Percentiles rank a stretch among this genome's conserved stretches.
Conservation (phyloP, 805 yeast species). For the Deakozyma indianensis region DNA sequence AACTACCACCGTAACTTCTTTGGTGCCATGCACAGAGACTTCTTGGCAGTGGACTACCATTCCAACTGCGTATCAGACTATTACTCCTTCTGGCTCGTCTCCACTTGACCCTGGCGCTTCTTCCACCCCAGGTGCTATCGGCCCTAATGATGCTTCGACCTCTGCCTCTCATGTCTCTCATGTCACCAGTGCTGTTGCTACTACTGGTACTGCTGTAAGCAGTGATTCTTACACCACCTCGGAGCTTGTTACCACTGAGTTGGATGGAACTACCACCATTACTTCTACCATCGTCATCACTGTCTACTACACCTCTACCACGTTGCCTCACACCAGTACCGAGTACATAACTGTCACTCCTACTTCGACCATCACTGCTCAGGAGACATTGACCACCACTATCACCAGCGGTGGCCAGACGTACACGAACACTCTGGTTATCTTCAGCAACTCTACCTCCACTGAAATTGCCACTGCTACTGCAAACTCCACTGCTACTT, state of each 20-base stretch:
- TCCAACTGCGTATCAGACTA: constrained; percentile 2
- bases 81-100: constrained; percentile 5
- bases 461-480: background rate
- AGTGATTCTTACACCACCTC: constrained; percentile 4
- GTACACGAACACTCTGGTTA: background rate
- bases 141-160: too few species aligned
- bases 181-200: too few species aligned
- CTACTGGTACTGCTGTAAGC: too few species aligned
- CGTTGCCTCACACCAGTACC: background rate
- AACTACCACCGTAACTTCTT: constrained; percentile 2
- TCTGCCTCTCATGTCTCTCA: too few species aligned
- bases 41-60: background rate
- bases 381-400: constrained; percentile 4
- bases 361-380: constrained; percentile 1
- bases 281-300: constrained; percentile 6
- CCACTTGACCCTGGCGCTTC: constrained; percentile 7
- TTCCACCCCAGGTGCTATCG: too few species aligned
- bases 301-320: constrained; percentile 2
- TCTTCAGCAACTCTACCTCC: constrained; percentile 1
- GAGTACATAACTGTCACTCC: constrained; percentile 1
- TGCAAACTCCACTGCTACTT: background rate
- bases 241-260: constrained; percentile 3
- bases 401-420: background rate
- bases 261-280: constrained; percentile 3
- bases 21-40: constrained; percentile 1